Conservation (phyloP, 768 basidiomycete genomes). For the Baorangia bicolor region DNA sequence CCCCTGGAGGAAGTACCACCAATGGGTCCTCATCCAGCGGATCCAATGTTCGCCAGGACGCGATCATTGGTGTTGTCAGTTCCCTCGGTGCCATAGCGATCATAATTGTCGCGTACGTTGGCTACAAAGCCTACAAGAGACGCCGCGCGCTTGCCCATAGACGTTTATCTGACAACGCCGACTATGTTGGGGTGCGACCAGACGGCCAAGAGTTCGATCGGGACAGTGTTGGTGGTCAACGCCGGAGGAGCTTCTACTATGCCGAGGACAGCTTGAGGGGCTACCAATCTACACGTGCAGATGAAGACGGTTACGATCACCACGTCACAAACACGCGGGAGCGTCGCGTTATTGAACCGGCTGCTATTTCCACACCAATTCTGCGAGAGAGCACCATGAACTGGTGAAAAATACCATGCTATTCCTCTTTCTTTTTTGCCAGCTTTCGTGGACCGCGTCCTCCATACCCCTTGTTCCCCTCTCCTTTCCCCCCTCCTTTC, state of each 20-base stretch:
- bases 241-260: slow-evolving; percentile 80
- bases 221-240: slow-evolving; percentile 69
- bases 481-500: neutral
- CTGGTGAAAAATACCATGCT: slow-evolving; percentile 49
- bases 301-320: slow-evolving; percentile 39
- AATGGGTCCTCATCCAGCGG: slow-evolving; percentile 26
- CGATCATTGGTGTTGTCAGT: slow-evolving; percentile 88
- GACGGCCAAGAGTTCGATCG: slow-evolving; percentile 76
- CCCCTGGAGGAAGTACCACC: slow-evolving; percentile 22
- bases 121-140: slow-evolving; percentile 65
- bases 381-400: slow-evolving; percentile 82
- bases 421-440: neutral
- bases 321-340: slow-evolving; percentile 45
- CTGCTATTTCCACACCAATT: slow-evolving; percentile 71
- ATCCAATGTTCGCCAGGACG: slow-evolving; percentile 59
- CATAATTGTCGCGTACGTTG: slow-evolving; percentile 68
- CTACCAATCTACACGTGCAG: slow-evolving; percentile 40
- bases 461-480: slow-evolving; percentile 12
- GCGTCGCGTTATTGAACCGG: slow-evolving; percentile 58
- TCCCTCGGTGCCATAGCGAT: slow-evolving; percentile 79
- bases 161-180: slow-evolving; percentile 58
- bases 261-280: slow-evolving; percentile 81
- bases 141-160: slow-evolving; percentile 68
- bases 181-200: slow-evolving; percentile 45
- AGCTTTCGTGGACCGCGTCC: slow-evolving; percentile 10